Evolutionary conservation across 805 yeast species (phyloP), one percentile per base, ranked within the genome.

Genomic region (Hanseniaspora nectarophila): DNA sequence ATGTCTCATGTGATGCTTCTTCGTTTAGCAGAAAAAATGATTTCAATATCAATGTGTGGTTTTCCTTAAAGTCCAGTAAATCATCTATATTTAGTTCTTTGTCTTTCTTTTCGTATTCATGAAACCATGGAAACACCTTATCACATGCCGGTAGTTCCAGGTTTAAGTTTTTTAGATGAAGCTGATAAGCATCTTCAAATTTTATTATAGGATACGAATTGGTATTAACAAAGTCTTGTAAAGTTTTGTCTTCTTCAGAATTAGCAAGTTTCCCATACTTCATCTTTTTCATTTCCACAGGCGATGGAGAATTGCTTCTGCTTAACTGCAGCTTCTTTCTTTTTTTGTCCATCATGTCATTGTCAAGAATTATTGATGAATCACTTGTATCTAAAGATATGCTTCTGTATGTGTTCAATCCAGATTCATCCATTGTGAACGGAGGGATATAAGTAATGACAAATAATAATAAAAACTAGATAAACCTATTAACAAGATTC

Each of bases 51-150:
- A 33, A 32, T 18, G 53, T 42, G 32, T 49, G 46, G 23, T 34
- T 12, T 20, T 34, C 15, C 28, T 49, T 49, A 23, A 42, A 49
- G 10, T n/a, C 15, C n/a, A 24, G 9, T 8, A 48, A 29, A 13
- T 28, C 23, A 18, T 31, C 26, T 1, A 47, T n/a, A 23, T 28
- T 21, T 23, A 46, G 29, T 8, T 37, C 39, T 12, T n/a, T 15
- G 20, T n/a, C 18, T 12, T 20, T 37, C 10, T 16, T 20, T n/a
- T 48, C 52, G 21, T 31, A 24, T 7, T 40, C 92, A 63, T 89
- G 95, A 24, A 86, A 70, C 96, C 96, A 88, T 0, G 97, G 97
- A 59, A 88, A 89, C 73, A 89, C 77, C 10, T 61, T 61, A 23
- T 72, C 74, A 18, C 89, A 81, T 3, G 75, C 76, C 0, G 96